Evolutionary conservation across 2,329 filamentous ascomycete species (phyloP).

Genomic region (Fusarium anthophilum): DNA sequence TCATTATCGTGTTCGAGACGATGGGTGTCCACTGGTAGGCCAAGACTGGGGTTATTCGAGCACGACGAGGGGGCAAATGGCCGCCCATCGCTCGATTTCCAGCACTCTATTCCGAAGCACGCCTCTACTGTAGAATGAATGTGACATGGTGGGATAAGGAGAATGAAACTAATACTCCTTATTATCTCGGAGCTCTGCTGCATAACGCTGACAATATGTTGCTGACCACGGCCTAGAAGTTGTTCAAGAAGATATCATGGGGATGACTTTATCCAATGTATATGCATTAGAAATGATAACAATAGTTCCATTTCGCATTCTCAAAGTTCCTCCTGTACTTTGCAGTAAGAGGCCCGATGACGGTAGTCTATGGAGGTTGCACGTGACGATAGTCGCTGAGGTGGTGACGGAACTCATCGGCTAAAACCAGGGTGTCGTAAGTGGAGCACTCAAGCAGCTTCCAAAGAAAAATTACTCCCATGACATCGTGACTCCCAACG

Average conservation of each 20-base stretch:
- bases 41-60: too few species aligned
- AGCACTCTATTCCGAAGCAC: background rate
- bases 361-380: background rate
- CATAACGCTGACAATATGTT: background rate
- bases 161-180: background rate
- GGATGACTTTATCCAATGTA: background rate
- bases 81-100: background rate
- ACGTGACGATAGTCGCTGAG: slow-evolving; percentile 34
- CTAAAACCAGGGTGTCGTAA: slow-evolving; percentile 34
- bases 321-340: background rate
- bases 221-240: background rate
- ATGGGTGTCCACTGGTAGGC: background rate
- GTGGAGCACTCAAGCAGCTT: slow-evolving; percentile 8
- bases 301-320: background rate
- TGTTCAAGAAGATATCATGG: background rate
- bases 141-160: background rate
- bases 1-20: background rate
- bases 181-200: background rate
- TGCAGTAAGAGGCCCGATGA: background rate
- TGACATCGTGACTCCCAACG: slow-evolving; percentile 41
- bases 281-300: background rate
- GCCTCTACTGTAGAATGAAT: background rate
- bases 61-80: background rate
- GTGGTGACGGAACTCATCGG: slow-evolving; percentile 25
- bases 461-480: slow-evolving; percentile 43